A percentile compares a stretch with the other conserved stretches of the same genome.
Conservation (phyloP, 2,329 filamentous ascomycete species). For the Ophiostoma fasciatum region DNA sequence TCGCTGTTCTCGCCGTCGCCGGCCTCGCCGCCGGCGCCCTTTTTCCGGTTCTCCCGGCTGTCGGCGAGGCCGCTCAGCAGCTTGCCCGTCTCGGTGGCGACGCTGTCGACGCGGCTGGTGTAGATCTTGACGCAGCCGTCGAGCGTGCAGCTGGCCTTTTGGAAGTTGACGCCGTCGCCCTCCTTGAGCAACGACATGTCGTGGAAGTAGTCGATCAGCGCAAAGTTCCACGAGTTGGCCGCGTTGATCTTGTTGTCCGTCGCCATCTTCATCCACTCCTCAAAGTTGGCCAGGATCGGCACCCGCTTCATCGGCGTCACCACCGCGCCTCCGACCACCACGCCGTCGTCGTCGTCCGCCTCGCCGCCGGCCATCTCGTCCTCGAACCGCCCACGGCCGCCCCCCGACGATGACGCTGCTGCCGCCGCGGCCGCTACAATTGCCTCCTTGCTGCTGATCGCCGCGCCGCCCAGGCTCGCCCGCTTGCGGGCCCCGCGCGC, state of each 20-base stretch:
- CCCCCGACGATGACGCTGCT: too few relatives aligned
- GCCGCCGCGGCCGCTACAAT: too few relatives aligned
- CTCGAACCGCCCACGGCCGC: too few relatives aligned
- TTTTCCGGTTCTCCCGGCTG: constrained; percentile 64
- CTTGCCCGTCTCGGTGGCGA: constrained; percentile 93
- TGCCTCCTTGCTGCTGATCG: constrained; percentile 21
- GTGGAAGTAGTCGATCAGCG: constrained; percentile 98
- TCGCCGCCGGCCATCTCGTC: constrained; percentile 14
- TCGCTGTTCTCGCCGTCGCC: constrained; percentile 50
- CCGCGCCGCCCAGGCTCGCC: constrained; percentile 14
- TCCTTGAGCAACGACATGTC: constrained; percentile 97
- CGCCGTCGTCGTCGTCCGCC: constrained; percentile 43
- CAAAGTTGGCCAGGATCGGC: constrained; percentile 91
- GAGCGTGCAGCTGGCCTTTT: constrained; percentile 92
- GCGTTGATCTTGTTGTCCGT: constrained; percentile 99
- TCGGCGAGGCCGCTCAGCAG: constrained; percentile 86
- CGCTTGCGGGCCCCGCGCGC: constrained; percentile 12
- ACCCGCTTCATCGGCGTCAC: constrained; percentile 94
- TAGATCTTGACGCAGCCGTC: constrained; percentile 99
- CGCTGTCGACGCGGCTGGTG: constrained; percentile 93
- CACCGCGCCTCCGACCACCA: constrained; percentile 46
- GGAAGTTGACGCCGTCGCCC: constrained; percentile 94
- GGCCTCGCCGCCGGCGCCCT: constrained; percentile 45
- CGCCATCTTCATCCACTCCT: constrained; percentile 99
- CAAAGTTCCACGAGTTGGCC: constrained; percentile 97